Base-by-base conservation (phyloP, 202 grass and related monocot genomes). In the Cymbopogon flexuosus region DNA sequence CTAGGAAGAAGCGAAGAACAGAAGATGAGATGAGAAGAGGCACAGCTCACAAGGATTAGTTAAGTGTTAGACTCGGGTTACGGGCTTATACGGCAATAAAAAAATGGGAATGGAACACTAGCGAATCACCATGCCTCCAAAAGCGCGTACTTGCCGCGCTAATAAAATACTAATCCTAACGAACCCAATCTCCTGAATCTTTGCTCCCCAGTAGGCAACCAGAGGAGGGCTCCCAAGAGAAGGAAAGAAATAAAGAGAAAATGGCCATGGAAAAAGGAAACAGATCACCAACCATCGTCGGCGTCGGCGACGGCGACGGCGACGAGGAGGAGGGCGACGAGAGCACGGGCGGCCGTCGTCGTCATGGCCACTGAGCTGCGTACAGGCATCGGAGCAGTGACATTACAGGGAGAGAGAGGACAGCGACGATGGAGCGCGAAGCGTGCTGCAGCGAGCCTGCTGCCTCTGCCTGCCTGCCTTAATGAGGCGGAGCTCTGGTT, bases 151-250 rank as follows among this genome's bases (percentile, higher is more conserved):
- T 85, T 82, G 78, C 46, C 1, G 35, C 84, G 76, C 79, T 86
- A 90, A 83, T 90, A 90, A 86, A 90, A 83, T 65, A 90, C 75
- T 70, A 79, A 79, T 83, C 88, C 83, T 42, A 70, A 76, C 87
- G 45, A 86, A 82, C 78, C 78, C 16, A 81, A 47, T 10, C 56
- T 45, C 62, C 42, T 43, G 79, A 79, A 83, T 83, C 69, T 75
- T 33, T 75, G 75, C 79, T 71, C 79, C 88, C 75, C 88, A 49
- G 76, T 13, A 70, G 68, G 35, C 69, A 76, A 75, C 79, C 75
- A 18, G 71, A 52, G 10, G 54, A 3, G 46, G 46, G 46, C 34
- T 14, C 12, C 41, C 54, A 11, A 13, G 16, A 33, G 31, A 49
- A 60, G 74, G 74, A 62, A 35, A 42, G n/a, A 56, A 41, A 6